phyloP scores from a whole-genome alignment of 116 monocot genomes.

The Iris pallida region DNA sequence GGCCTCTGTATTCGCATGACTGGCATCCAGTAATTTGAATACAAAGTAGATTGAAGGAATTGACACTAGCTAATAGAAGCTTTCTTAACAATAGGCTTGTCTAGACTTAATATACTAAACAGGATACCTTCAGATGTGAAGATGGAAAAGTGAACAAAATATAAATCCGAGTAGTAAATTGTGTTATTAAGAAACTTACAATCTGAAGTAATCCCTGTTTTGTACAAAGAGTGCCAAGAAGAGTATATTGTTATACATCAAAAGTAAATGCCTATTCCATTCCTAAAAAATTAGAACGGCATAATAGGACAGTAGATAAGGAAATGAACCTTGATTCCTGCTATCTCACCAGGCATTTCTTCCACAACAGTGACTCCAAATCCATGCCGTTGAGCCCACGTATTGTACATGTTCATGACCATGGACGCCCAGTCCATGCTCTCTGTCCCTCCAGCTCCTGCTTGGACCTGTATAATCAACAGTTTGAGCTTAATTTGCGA shows the following conservation, averaged over 20 bases:
- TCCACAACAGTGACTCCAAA: constrained; percentile 74
- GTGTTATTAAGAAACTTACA: no score
- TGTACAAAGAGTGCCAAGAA: no score
- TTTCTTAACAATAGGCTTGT: not conserved
- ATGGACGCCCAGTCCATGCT: constrained; percentile 99
- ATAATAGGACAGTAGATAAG: constrained; percentile 9
- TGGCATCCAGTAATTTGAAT: no score
- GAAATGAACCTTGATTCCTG: constrained; percentile 94
- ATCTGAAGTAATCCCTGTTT: no score
- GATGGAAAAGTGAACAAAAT: not conserved
- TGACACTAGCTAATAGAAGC: no score
- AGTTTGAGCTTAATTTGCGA: not conserved
- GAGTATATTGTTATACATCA: no score
- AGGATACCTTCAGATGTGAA: not conserved
- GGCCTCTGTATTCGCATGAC: no score
- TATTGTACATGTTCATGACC: constrained; percentile 92
- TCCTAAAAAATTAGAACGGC: not conserved
- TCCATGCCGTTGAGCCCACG: constrained; percentile 76
- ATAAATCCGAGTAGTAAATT: not conserved
- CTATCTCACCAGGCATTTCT: constrained; percentile 98
- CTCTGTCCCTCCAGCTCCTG: constrained; percentile 97
- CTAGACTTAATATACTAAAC: not conserved
- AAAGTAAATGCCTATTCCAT: not conserved
- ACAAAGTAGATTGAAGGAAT: no score
- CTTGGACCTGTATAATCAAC: constrained; percentile 71